phyloP scores from a whole-genome alignment of 2,329 filamentous ascomycete genomes.

The Aureobasidium mangrovei region DNA sequence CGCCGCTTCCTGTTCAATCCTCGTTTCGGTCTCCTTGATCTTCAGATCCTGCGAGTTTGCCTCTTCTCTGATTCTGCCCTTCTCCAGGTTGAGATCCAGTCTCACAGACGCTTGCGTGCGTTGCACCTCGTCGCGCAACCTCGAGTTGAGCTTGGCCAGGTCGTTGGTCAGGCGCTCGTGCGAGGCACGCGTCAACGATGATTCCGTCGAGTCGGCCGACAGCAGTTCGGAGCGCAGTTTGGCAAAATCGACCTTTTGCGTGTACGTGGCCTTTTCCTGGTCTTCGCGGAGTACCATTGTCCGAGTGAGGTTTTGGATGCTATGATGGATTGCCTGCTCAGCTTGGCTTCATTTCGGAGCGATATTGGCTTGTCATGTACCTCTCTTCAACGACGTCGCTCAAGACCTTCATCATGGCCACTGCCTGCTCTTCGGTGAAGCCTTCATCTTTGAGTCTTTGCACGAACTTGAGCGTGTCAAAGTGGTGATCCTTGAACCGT shows the following conservation, averaged over 20 bases:
- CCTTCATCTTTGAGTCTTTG: slow-evolving; percentile 82
- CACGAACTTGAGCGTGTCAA: slow-evolving; percentile 96
- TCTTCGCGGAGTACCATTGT: slow-evolving; percentile 98
- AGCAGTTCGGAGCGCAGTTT: slow-evolving; percentile 92
- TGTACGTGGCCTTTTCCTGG: slow-evolving; percentile 66
- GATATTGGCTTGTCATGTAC: slow-evolving; percentile 23
- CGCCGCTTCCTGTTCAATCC: slow-evolving; percentile 96
- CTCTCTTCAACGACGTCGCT: slow-evolving; percentile 95
- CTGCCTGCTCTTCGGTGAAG: slow-evolving; percentile 89
- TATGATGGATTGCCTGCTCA: slow-evolving; percentile 26
- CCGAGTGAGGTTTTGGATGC: slow-evolving; percentile 91
- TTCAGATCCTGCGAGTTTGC: slow-evolving; percentile 94
- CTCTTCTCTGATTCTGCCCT: slow-evolving; percentile 92
- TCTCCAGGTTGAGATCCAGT: slow-evolving; percentile 89
- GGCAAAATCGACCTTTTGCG: slow-evolving; percentile 93
- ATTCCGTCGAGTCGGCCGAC: slow-evolving; percentile 84
- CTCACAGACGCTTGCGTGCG: slow-evolving; percentile 88
- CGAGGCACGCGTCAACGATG: slow-evolving; percentile 74
- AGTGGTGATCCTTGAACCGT: slow-evolving; percentile 74
- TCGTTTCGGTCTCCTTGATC: slow-evolving; percentile 96
- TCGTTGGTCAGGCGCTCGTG: slow-evolving; percentile 93
- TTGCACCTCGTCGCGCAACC: slow-evolving; percentile 86
- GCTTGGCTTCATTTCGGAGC: slow-evolving; percentile 31
- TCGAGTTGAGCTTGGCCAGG: slow-evolving; percentile 82
- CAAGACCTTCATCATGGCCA: slow-evolving; percentile 96